These are phyloP conservation scores for Pilasporangium apinafurcum DNA, from an alignment of 352 stramenopile genomes.

Conservation along the genomic window DNA sequence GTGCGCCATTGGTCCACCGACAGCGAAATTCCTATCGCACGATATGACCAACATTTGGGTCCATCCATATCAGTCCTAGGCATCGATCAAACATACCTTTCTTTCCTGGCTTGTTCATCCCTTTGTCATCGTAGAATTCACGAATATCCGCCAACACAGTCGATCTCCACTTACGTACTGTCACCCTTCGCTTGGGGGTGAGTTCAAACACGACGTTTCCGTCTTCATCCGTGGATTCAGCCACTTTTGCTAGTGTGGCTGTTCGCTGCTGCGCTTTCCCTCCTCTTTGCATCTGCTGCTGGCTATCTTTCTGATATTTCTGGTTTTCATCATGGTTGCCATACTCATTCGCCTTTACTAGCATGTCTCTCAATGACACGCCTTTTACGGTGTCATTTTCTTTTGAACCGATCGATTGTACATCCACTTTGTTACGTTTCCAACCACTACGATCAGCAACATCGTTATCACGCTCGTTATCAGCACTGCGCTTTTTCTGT, in stretches of 20 bases:
- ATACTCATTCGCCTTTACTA: too few relatives aligned
- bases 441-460: background rate
- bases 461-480: too few relatives aligned
- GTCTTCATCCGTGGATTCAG: conserved; percentile 7
- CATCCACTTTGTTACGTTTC: background rate
- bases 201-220: conserved; percentile 40
- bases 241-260: background rate
- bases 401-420: background rate
- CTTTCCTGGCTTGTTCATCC: conserved; percentile 53
- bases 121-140: conserved; percentile 72
- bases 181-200: conserved; percentile 47
- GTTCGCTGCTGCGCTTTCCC: background rate
- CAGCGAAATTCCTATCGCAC: conserved; percentile 41
- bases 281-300: background rate
- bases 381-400: background rate
- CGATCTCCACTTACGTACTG: conserved; percentile 48
- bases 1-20: conserved; percentile 49
- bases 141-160: conserved; percentile 59
- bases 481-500: too few relatives aligned
- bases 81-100: conserved; percentile 35
- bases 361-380: background rate
- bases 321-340: too few relatives aligned
- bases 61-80: background rate
- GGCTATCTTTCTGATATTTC: conserved; percentile 1
- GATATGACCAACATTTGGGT: background rate